A percentile compares a stretch with the other conserved stretches of the same genome.
phyloP scores from a whole-genome alignment of 768 basidiomycete genomes.

The Krasilnikovozyma curviuscula region DNA sequence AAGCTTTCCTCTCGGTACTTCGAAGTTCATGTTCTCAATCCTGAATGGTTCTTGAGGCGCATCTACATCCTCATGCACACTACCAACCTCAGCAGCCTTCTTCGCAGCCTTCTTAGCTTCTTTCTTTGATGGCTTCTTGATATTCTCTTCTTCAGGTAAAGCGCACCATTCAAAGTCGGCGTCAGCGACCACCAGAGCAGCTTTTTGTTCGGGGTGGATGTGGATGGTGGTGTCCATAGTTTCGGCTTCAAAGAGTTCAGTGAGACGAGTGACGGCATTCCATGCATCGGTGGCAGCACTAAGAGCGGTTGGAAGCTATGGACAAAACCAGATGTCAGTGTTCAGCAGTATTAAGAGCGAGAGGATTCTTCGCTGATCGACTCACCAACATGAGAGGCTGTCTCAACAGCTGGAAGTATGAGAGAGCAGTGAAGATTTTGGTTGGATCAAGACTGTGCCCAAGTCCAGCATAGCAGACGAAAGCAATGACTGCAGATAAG shows the following conservation, averaged over 20 bases:
- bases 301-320: slow-evolving; percentile 36
- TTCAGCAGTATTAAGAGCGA: not conserved
- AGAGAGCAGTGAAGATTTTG: slow-evolving; percentile 63
- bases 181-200: slow-evolving; percentile 45
- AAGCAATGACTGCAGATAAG: slow-evolving; percentile 50
- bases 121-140: slow-evolving; percentile 24
- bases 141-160: slow-evolving; percentile 31
- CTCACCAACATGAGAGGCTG: slow-evolving; percentile 54
- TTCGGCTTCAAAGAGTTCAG: slow-evolving; percentile 70
- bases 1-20: too few species aligned
- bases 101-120: too few species aligned
- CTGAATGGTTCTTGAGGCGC: too few species aligned
- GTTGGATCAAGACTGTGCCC: slow-evolving; percentile 44
- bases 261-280: slow-evolving; percentile 58
- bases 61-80: too few species aligned
- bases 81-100: too few species aligned
- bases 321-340: slow-evolving; percentile 24
- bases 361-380: not conserved
- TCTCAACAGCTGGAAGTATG: slow-evolving; percentile 64
- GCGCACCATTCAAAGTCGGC: slow-evolving; percentile 78
- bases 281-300: slow-evolving; percentile 65
- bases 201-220: slow-evolving; percentile 38
- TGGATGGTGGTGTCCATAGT: slow-evolving; percentile 40
- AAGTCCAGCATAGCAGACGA: slow-evolving; percentile 29
- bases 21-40: too few species aligned